Conservation (phyloP, 345 rosid genomes). For the Citrus trifoliata region DNA sequence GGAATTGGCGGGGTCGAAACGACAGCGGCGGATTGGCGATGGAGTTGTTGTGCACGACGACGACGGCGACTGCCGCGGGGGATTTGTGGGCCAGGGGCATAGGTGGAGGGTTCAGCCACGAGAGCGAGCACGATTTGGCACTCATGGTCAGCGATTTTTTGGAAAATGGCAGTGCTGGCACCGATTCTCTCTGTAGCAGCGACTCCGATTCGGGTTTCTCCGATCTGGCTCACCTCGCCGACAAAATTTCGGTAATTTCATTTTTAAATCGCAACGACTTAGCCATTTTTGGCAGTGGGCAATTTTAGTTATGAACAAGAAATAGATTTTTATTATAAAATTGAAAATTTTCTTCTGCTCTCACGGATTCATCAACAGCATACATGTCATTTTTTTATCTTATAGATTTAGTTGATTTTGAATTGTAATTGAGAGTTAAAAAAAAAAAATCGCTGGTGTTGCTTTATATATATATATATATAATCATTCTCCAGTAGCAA, state of each 20-base stretch:
- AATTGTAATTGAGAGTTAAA: not conserved
- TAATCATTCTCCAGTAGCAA: no score
- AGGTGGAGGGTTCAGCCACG: slow-evolving; percentile 65
- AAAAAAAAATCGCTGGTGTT: no score
- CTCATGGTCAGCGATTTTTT: slow-evolving; percentile 82
- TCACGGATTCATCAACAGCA: not conserved
- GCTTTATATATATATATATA: no score
- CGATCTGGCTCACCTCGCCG: slow-evolving; percentile 71
- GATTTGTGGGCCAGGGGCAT: slow-evolving; percentile 37
- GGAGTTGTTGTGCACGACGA: slow-evolving; percentile 54
- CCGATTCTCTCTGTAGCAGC: slow-evolving; percentile 76
- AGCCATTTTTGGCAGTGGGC: not conserved
- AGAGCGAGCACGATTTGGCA: slow-evolving; percentile 87
- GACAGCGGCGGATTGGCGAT: slow-evolving; percentile 25
- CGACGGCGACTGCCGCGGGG: slow-evolving; percentile 26
- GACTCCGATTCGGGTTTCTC: slow-evolving; percentile 77
- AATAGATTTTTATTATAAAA: not conserved
- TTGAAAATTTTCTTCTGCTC: not conserved
- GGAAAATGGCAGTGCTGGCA: slow-evolving; percentile 64
- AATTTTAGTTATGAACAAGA: not conserved
- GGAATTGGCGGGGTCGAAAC: slow-evolving; percentile 11
- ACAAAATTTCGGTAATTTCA: slow-evolving; percentile 58
- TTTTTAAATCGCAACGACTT: not conserved
- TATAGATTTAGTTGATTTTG: no score
- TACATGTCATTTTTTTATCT: no score